phyloP scores from a whole-genome alignment of 192 early-diverging fungal genomes.

The Entophlyctis helioformis region DNA sequence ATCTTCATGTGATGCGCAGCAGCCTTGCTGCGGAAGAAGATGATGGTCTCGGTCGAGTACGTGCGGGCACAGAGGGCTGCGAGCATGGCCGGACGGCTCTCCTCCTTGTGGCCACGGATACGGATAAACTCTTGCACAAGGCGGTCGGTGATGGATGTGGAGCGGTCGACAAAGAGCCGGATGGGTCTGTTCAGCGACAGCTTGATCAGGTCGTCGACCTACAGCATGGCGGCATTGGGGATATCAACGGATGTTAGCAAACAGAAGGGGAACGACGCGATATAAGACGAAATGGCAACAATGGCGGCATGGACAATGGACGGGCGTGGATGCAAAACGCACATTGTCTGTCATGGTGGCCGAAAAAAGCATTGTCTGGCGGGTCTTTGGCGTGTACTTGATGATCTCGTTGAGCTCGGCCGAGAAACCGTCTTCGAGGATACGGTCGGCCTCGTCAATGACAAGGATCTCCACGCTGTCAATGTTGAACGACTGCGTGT shows the following conservation, averaged over 20 bases:
- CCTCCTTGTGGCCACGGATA: conserved; percentile 74
- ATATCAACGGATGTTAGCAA: too few relatives aligned
- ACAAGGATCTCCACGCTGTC: conserved; percentile 90
- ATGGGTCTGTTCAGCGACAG: conserved; percentile 86
- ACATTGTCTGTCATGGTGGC: conserved; percentile 99
- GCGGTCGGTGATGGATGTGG: conserved; percentile 60
- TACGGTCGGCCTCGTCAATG: conserved; percentile 98
- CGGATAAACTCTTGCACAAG: conserved; percentile 94
- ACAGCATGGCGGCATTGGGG: neutral
- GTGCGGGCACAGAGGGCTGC: conserved; percentile 71
- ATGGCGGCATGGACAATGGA: too few relatives aligned
- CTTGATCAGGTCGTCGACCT: conserved; percentile 80
- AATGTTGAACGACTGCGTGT: conserved; percentile 76
- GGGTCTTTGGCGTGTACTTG: conserved; percentile 66
- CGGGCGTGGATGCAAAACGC: too few relatives aligned
- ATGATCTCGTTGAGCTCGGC: conserved; percentile 95
- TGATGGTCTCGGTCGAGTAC: conserved; percentile 65
- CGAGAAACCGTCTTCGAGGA: conserved; percentile 96
- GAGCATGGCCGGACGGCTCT: conserved; percentile 75
- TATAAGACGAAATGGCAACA: too few relatives aligned
- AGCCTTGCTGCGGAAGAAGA: conserved; percentile 92
- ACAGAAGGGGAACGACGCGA: too few relatives aligned
- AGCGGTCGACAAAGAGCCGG: conserved; percentile 75
- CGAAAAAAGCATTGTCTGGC: conserved; percentile 98
- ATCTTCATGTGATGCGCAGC: conserved; percentile 98